phyloP scores from a whole-genome alignment of 2,329 filamentous ascomycete genomes.

The Pseudocercospora crystallina region DNA sequence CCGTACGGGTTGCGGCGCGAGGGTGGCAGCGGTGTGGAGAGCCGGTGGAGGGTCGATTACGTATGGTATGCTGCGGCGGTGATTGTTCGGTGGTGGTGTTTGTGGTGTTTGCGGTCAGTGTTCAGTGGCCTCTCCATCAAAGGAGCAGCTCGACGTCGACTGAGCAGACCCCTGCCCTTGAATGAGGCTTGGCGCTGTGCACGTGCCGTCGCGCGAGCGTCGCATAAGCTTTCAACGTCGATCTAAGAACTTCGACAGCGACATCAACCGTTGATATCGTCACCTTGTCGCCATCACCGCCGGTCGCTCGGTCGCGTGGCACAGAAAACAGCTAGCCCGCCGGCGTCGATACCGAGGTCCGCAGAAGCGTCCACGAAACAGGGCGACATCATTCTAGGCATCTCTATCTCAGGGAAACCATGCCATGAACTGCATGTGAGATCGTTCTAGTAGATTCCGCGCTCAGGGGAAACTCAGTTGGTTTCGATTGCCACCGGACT shows the following conservation, averaged over 20 bases:
- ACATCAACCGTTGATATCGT: too few species aligned
- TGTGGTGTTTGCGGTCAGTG: constrained; percentile 7
- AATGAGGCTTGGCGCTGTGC: too few species aligned
- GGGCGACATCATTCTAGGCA: background rate
- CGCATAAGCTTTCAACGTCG: too few species aligned
- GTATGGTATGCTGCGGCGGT: background rate
- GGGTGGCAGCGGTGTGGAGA: background rate
- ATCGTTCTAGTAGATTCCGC: background rate
- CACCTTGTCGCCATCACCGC: too few species aligned
- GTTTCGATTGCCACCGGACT: background rate
- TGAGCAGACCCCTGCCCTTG: too few species aligned
- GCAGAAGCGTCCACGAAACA: background rate
- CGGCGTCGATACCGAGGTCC: background rate
- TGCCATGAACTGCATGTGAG: background rate
- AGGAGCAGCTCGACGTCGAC: too few species aligned
- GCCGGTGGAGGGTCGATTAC: background rate
- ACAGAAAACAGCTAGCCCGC: too few species aligned
- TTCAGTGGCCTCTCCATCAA: too few species aligned
- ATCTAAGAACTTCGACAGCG: too few species aligned
- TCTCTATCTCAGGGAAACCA: too few species aligned
- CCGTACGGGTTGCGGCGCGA: constrained; percentile 1
- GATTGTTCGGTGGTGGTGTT: background rate
- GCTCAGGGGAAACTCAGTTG: background rate
- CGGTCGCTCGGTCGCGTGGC: too few species aligned
- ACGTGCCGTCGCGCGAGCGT: too few species aligned